Base-by-base conservation (phyloP, 1,284 basidiomycete genomes). In the Paramarasmius palmivorus region DNA sequence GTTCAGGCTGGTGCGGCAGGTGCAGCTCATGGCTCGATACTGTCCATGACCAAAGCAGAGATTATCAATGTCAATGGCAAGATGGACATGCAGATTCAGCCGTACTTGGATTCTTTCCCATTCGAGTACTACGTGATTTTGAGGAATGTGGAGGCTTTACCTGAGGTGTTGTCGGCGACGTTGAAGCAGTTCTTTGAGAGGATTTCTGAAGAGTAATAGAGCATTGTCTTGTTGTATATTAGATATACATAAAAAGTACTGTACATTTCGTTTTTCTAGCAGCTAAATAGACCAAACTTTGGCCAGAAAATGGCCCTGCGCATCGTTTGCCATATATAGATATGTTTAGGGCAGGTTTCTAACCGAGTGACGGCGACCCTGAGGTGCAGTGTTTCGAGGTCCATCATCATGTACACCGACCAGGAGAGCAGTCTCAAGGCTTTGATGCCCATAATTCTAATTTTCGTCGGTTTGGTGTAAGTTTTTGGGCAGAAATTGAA, bases 121-220 rank as follows among this genome's bases (percentile, higher is more conserved):
- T 99, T 99, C 74, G 94, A 98, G 73, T 97, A 97, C 69, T 99
- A 95, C 63, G 90, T 98, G 48, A 91, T 99, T 15, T 74, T 99
- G 42, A 79, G 94, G 56, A 86, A 92, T 63, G 93, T 97, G 37
- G 94, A 97, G 69, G 86, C 93, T 4, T 74, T 99, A 40, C 97
- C 97, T 0, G 91, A 94, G 52, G 93, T 98, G 12, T 74, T 99
- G 57, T 82, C 92, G n/a, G 86, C 89, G 40, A 98, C 95, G 1
- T 75, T 99, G 55, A 87, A 93, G 61, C 95, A 99, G 69, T 99
- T 93, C 67, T 92, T 92, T 59, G 89, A 92, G 66, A 78, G 86
- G 56, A 80, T 91, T 52, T 86, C 87, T 14, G 88, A 88, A 60
- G 78, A 83, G 61, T 86, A 78, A 67, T 53, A 9, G 49, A n/a